phyloP scores from a whole-genome alignment of 495 filamentous ascomycete genomes.

The Tuber umbilicatum region DNA sequence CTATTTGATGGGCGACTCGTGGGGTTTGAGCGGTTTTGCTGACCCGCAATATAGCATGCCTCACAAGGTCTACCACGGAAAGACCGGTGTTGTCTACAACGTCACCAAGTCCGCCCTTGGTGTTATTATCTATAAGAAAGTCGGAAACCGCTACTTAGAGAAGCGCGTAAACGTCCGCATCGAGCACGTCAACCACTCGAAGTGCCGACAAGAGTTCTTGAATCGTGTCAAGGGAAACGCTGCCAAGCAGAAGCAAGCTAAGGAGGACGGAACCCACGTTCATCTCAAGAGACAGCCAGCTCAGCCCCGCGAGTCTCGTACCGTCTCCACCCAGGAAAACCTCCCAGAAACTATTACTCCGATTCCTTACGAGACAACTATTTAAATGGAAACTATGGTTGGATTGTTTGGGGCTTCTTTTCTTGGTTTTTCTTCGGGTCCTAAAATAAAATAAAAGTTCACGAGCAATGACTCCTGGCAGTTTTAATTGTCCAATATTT shows the following conservation, averaged over 20 bases:
- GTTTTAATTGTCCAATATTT: slow-evolving; percentile 10
- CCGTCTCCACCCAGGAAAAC: slow-evolving; percentile 67
- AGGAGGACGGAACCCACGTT: slow-evolving; percentile 74
- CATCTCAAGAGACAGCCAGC: slow-evolving; percentile 86
- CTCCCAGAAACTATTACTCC: slow-evolving; percentile 84
- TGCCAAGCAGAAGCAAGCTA: slow-evolving; percentile 81
- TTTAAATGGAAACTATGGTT: slow-evolving; percentile 54
- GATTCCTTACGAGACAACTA: slow-evolving; percentile 94
- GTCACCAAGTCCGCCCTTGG: slow-evolving; percentile 93
- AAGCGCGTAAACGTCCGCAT: slow-evolving; percentile 98
- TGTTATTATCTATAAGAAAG: slow-evolving; percentile 97
- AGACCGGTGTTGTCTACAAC: slow-evolving; percentile 97
- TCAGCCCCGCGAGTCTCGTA: slow-evolving; percentile 70
- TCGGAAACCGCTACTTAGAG: slow-evolving; percentile 97
- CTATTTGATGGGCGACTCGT: not conserved
- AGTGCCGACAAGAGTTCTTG: slow-evolving; percentile 92
- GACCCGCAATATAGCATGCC: slow-evolving; percentile 65
- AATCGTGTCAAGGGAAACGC: slow-evolving; percentile 94
- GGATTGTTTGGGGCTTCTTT: slow-evolving; percentile 35
- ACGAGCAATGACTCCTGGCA: slow-evolving; percentile 14
- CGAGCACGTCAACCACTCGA: slow-evolving; percentile 91
- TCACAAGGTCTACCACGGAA: slow-evolving; percentile 98
- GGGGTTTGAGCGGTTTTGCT: not conserved
- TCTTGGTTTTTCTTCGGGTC: slow-evolving; percentile 40
- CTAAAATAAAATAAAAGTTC: slow-evolving; percentile 40